Conservation (phyloP, 1,139 yeast species). For the Saccharomyces hybrid region DNA sequence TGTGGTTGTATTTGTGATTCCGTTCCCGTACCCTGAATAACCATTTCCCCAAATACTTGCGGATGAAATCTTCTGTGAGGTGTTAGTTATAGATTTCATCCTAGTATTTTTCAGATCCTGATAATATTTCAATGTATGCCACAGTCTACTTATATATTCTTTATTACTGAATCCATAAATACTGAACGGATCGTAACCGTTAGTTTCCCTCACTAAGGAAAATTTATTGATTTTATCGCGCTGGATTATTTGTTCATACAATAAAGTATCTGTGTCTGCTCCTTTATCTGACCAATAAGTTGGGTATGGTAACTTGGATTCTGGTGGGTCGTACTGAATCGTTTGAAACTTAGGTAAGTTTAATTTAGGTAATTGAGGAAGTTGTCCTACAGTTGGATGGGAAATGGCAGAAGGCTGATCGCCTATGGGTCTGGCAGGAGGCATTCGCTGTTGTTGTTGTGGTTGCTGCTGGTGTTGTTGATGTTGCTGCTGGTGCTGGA, state of each 20-base stretch:
- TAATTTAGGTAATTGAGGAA: slow-evolving; percentile 27
- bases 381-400: slow-evolving; percentile 6
- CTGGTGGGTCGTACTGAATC: slow-evolving; percentile 27
- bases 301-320: slow-evolving; percentile 23
- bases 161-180: slow-evolving; percentile 12
- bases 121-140: slow-evolving; percentile 42
- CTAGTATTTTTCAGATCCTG: slow-evolving; percentile 42
- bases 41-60: slow-evolving; percentile 92
- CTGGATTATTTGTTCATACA: slow-evolving; percentile 52
- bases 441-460: not conserved
- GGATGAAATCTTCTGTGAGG: slow-evolving; percentile 42
- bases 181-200: slow-evolving; percentile 32
- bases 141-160: slow-evolving; percentile 37
- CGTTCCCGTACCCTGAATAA: slow-evolving; percentile 90
- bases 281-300: slow-evolving; percentile 50
- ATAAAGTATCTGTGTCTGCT: slow-evolving; percentile 40
- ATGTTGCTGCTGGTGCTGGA: not conserved
- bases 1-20: slow-evolving; percentile 67
- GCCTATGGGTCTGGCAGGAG: slow-evolving; percentile 3
- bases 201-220: slow-evolving; percentile 31
- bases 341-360: slow-evolving; percentile 27
- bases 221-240: slow-evolving; percentile 43
- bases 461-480: no score
- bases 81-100: slow-evolving; percentile 55
- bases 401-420: slow-evolving; percentile 6